phyloP scores from a whole-genome alignment of 1,139 yeast species.

The Debaryomyces robertsiae region DNA sequence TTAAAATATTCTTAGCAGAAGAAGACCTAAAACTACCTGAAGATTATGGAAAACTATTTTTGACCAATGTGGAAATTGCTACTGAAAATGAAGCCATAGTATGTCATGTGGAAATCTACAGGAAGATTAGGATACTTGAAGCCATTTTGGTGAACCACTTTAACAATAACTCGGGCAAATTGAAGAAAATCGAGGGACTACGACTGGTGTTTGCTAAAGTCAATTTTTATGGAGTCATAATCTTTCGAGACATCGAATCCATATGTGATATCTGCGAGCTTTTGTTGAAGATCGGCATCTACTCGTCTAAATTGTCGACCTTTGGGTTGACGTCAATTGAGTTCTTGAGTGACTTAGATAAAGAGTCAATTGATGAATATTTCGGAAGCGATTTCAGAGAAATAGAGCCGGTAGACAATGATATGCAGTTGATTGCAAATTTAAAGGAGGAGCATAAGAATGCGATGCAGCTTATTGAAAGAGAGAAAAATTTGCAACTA shows the following conservation, averaged over 20 bases:
- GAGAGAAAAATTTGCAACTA: slow-evolving; percentile 9
- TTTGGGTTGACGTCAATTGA: slow-evolving; percentile 24
- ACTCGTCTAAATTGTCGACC: slow-evolving; percentile 23
- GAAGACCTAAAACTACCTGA: slow-evolving; percentile 18
- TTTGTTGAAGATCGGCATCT: slow-evolving; percentile 23
- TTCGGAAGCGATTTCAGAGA: slow-evolving; percentile 12
- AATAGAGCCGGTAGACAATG: slow-evolving; percentile 5
- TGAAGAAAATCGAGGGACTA: slow-evolving; percentile 14
- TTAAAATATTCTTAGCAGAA: slow-evolving; percentile 17
- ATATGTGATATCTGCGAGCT: slow-evolving; percentile 21
- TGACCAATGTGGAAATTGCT: slow-evolving; percentile 6
- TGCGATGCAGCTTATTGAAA: slow-evolving; percentile 6
- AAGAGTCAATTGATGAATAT: slow-evolving; percentile 16
- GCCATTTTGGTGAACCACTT: slow-evolving; percentile 18
- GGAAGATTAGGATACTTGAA: slow-evolving; percentile 19
- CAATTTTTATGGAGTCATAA: slow-evolving; percentile 18
- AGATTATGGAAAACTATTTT: slow-evolving; percentile 8
- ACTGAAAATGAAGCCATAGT: slow-evolving; percentile 7
- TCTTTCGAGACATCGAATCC: slow-evolving; percentile 21
- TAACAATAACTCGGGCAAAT: slow-evolving; percentile 8
- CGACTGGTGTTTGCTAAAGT: slow-evolving; percentile 11
- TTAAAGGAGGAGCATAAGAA: slow-evolving; percentile 3
- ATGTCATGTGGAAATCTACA: slow-evolving; percentile 13
- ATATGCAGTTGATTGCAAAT: not conserved
- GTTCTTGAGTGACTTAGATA: slow-evolving; percentile 22